Evolutionary conservation across 176 grass and related monocot genomes (phyloP).

Genomic region (Aegilops bicornis): DNA sequence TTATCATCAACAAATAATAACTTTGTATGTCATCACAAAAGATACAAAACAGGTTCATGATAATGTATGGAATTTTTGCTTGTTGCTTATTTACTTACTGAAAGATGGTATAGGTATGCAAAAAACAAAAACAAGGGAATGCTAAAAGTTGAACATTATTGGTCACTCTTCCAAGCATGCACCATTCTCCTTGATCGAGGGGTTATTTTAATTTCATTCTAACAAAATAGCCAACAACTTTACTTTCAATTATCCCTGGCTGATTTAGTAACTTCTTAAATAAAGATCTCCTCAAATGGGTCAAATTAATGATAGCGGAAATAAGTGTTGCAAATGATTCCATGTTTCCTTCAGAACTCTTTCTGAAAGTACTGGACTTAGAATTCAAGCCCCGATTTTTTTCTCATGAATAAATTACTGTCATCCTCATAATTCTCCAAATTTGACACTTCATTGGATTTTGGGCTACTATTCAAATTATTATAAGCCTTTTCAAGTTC

Average conservation of each 20-base stretch:
- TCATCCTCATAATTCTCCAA: no score
- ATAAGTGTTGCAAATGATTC: slow-evolving; percentile 51
- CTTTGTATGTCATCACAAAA: no score
- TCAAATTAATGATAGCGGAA: slow-evolving; percentile 49
- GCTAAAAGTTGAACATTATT: slow-evolving; percentile 37
- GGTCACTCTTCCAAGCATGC: slow-evolving; percentile 55
- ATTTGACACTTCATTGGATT: no score
- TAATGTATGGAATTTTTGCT: no score
- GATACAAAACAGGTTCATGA: no score
- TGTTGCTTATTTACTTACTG: no score
- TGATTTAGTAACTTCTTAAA: slow-evolving; percentile 57
- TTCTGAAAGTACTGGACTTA: slow-evolving; percentile 15
- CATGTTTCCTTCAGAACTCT: slow-evolving; percentile 37
- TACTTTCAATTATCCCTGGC: not conserved
- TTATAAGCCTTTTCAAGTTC: no score
- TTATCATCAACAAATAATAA: no score
- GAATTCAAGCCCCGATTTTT: slow-evolving; percentile 1
- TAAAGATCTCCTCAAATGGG: slow-evolving; percentile 67
- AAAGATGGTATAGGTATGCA: no score
- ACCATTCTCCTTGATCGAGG: no score
- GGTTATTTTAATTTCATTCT: slow-evolving; percentile 64
- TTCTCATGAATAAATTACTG: not conserved
- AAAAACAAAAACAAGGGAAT: no score
- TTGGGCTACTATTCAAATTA: no score
- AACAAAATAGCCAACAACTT: slow-evolving; percentile 73